phyloP scores from a whole-genome alignment of 768 basidiomycete species.

The Leccinum disarticulatum region DNA sequence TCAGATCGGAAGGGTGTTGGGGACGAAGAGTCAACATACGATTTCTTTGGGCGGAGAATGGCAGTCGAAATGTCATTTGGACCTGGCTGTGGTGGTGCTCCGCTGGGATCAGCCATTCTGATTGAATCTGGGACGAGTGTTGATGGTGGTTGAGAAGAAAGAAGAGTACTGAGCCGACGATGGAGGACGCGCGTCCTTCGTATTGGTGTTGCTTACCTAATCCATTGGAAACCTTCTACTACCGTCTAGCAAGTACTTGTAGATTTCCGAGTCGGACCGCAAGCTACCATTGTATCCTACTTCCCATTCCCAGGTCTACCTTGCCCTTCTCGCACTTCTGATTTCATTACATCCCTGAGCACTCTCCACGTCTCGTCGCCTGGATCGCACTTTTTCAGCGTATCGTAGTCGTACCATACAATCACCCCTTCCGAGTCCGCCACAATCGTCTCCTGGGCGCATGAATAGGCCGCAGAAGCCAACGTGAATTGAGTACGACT shows the following conservation, averaged over 20 bases:
- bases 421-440: conserved; percentile 62
- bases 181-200: conserved; percentile 34
- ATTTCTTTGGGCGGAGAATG: conserved; percentile 96
- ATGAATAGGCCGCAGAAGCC: conserved; percentile 59
- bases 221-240: conserved; percentile 11
- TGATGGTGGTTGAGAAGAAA: conserved; percentile 15
- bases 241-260: conserved; percentile 4
- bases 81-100: conserved; percentile 79
- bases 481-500: conserved; percentile 48
- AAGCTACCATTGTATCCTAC: not conserved
- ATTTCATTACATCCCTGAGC: conserved; percentile 21
- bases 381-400: conserved; percentile 61
- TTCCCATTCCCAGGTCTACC: not conserved
- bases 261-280: not conserved
- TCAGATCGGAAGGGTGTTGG: conserved; percentile 14
- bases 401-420: conserved; percentile 81
- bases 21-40: conserved; percentile 55
- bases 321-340: conserved; percentile 20
- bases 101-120: conserved; percentile 78
- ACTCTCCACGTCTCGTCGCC: conserved; percentile 46
- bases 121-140: conserved; percentile 7
- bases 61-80: conserved; percentile 92
- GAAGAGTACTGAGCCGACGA: conserved; percentile 1
- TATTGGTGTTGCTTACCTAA: conserved; percentile 16
- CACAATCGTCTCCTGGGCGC: conserved; percentile 60